Conservation (phyloP, 306 rosid species). For the Neltuma alba region DNA sequence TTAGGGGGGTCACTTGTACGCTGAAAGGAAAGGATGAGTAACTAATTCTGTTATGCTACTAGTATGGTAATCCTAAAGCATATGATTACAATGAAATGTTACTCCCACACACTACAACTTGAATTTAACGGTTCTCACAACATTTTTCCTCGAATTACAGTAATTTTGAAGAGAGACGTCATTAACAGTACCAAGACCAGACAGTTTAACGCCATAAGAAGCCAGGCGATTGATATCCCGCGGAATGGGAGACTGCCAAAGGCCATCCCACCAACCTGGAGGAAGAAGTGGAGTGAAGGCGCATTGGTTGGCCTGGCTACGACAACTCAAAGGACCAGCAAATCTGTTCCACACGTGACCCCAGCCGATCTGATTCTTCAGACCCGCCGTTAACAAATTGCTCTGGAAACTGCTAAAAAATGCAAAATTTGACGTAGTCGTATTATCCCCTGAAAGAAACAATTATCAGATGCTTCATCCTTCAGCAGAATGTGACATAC, state of each 20-base stretch:
- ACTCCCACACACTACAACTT: constrained; percentile 49
- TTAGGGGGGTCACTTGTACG: neutral
- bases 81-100: constrained; percentile 31
- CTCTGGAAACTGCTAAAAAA: constrained; percentile 89
- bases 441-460: constrained; percentile 55
- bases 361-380: constrained; percentile 92
- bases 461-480: constrained; percentile 15
- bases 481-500: neutral
- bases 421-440: constrained; percentile 59
- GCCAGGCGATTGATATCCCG: constrained; percentile 68
- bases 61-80: constrained; percentile 6
- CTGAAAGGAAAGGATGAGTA: constrained; percentile 20
- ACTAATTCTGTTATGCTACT: constrained; percentile 33
- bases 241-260: constrained; percentile 88
- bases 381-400: constrained; percentile 69
- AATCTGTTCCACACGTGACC: constrained; percentile 98
- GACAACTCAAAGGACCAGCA: constrained; percentile 85
- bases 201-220: constrained; percentile 61
- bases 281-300: constrained; percentile 92
- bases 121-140: constrained; percentile 61
- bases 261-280: constrained; percentile 94
- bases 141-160: constrained; percentile 68
- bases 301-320: constrained; percentile 70
- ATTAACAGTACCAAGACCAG: constrained; percentile 67
- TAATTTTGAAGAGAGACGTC: constrained; percentile 50